Conservation (phyloP, 495 filamentous ascomycete species). For the Haplographium delicatum region DNA sequence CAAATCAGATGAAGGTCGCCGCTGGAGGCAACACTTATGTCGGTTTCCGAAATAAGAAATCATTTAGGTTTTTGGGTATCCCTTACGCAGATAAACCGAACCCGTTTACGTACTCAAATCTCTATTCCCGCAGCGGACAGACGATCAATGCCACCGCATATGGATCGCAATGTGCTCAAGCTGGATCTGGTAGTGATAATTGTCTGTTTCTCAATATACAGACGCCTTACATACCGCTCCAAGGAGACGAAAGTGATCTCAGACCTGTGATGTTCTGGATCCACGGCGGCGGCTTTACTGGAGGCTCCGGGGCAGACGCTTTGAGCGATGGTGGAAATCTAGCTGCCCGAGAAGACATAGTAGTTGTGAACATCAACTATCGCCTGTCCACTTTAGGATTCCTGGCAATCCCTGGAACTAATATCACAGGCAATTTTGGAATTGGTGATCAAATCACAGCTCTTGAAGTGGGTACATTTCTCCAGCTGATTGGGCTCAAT, state of each 20-base stretch:
- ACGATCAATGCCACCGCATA: conserved; percentile 39
- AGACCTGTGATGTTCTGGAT: conserved; percentile 56
- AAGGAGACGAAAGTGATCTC: conserved; percentile 33
- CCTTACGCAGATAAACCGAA: conserved; percentile 43
- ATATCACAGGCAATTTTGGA: conserved; percentile 34
- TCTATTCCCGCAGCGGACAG: conserved; percentile 36
- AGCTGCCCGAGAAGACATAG: conserved; percentile 41
- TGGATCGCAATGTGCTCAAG: conserved; percentile 40
- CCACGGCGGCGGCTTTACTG: conserved; percentile 53
- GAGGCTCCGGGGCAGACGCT: conserved; percentile 41
- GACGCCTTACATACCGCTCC: conserved; percentile 30
- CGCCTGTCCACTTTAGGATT: conserved; percentile 21
- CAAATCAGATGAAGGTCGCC: conserved; percentile 30
- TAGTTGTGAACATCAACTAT: conserved; percentile 38
- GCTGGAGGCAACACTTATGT: conserved; percentile 34
- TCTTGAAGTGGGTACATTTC: conserved; percentile 17
- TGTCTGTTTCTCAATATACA: conserved; percentile 43
- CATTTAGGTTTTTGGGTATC: conserved; percentile 48
- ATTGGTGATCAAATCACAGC: conserved; percentile 37
- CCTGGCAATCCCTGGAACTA: conserved; percentile 12
- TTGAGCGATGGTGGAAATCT: conserved; percentile 39
- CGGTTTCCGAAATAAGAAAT: conserved; percentile 47
- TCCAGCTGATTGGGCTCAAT: conserved; percentile 24
- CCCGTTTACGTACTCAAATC: conserved; percentile 40
- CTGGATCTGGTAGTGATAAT: conserved; percentile 37